Base-by-base conservation (phyloP, 2,329 filamentous ascomycete species). In the Venturia aucupariae region DNA sequence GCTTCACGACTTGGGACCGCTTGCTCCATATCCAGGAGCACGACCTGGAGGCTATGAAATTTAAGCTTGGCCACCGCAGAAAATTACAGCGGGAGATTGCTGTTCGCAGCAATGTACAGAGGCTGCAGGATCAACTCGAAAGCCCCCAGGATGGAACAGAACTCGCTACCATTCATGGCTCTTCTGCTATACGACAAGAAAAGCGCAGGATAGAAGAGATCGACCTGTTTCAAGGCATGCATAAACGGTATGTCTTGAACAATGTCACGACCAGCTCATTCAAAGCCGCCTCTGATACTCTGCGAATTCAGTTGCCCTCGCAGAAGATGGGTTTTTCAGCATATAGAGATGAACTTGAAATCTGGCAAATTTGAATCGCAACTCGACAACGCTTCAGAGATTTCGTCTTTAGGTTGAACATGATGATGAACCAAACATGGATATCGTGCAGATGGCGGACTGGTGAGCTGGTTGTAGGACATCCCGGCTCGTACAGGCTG, bases 1-100 rank as follows among this genome's bases (percentile, higher is more conserved):
- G 67, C 54, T 67, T 68, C 22, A 64, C 64, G 51, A 63, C 63
- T 22, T 68, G 66, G 67, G 63, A 65, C 22, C 48, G n/a, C 27
- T 17, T 67, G 15, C 48, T 62, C 63, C 35, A 48, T 2, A 68
- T 68, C 60, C 66, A 65, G 5, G 66, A 68, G 57, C 38, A 38
- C 32, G 66, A 68, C 54, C 57, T 68, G 39, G 46, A 41, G 17
- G 46, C 46, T 11, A 17, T 68, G 32, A 30, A 38, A 35, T 68
- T 68, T 44, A 66, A 65, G 61, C 60, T 59, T 38, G 67, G 67
- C 15, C 48, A 68, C 51, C 65, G 67, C 27, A 55, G 64, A 44
- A 68, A 66, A 30, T 62, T 68, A 22, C 66, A 67, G 48, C 65
- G 60, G 15, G 64, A 62, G 55, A 67, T 67, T 19, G 51, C 27